Evolutionary conservation across 2,329 filamentous ascomycete genomes (phyloP), one percentile per base, ranked within the genome.

Genomic region (Diaporthe citriasiana): DNA sequence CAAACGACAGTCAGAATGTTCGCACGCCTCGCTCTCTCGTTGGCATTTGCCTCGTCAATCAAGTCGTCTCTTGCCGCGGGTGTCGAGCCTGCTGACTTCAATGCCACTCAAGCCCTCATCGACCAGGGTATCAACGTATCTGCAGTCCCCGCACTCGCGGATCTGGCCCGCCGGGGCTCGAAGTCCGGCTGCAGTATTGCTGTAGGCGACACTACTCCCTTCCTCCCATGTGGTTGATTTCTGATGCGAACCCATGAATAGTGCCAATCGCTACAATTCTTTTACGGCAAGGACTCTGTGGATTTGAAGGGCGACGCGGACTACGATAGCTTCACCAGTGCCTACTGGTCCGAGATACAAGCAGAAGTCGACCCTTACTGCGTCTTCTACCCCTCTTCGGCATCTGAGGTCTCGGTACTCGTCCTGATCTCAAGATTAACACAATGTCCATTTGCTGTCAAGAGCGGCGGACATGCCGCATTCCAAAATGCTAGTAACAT

Each of bases 271-370:
- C 38, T 77, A 15, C 53, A 57, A 15, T 10, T 25, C 4, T 13
- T 72, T 7, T 77, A 70, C n/a, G 74, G 76, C 3, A 55, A 70
- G 19, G 72, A 59, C 8, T 63, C 73, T 10, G 73, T 78, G 13
- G 72, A 73, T 13, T 57, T 51, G 6, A 50, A 45, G 7, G 53
- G 47, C 3, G 72, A 73, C 4, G 12, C 33, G 4, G 27, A 25
- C 9, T 77, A 72, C 40, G 22, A 51, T 7, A 60, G 42, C 12
- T 77, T 77, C 59, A 69, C 65, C 7, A 47, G 47, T 15, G 59
- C 66, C 7, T 77, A 72, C 30, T 77, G 76, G 76, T 77, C 76
- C 7, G 6, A 45, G 4, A 65, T 73, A 19, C 76, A 78, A 56
- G 70, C 56, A 33, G 66, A 74, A 22, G 70, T 75, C n/a, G 55